Evolutionary conservation across 257 asterid species (phyloP).

Genomic region (Orobanche coerulescens): DNA sequence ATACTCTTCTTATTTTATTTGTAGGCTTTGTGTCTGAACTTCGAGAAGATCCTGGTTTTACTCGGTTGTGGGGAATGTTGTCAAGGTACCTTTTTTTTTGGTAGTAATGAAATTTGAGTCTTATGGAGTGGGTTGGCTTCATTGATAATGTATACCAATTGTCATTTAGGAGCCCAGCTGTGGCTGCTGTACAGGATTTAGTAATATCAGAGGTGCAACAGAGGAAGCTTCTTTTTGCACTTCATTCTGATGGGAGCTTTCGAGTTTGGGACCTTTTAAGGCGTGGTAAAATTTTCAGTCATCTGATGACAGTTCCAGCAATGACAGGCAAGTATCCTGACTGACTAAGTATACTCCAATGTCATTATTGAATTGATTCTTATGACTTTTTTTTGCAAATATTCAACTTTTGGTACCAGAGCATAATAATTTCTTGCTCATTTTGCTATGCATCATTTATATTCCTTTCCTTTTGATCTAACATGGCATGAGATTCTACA

Average conservation of each 20-base stretch:
- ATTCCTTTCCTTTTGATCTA: constrained; percentile 1
- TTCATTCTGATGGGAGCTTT: constrained; percentile 83
- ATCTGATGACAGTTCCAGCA: constrained; percentile 38
- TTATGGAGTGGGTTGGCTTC: background rate
- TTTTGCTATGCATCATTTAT: constrained; percentile 6
- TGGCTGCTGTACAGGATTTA: constrained; percentile 73
- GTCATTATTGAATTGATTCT: constrained; percentile 7
- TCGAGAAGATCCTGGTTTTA: constrained; percentile 83
- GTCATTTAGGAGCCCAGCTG: constrained; percentile 47
- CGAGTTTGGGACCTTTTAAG: constrained; percentile 72
- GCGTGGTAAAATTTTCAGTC: constrained; percentile 51
- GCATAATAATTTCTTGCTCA: background rate
- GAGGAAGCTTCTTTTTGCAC: constrained; percentile 61
- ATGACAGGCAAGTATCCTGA: constrained; percentile 42
- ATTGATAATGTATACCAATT: constrained; percentile 8
- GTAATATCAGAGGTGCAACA: constrained; percentile 49
- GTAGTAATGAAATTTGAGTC: background rate
- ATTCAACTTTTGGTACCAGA: constrained; percentile 1
- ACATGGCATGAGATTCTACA: background rate
- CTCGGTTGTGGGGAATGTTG: constrained; percentile 86
- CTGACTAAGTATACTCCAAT: constrained; percentile 12
- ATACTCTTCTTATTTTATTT: constrained; percentile 17
- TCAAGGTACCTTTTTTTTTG: constrained; percentile 54
- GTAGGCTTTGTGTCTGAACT: constrained; percentile 68
- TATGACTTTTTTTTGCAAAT: background rate